Evolutionary conservation across 192 early-diverging fungal genomes (phyloP), one percentile per base, ranked within the genome.

Genomic region (Coemansia sp.): DNA sequence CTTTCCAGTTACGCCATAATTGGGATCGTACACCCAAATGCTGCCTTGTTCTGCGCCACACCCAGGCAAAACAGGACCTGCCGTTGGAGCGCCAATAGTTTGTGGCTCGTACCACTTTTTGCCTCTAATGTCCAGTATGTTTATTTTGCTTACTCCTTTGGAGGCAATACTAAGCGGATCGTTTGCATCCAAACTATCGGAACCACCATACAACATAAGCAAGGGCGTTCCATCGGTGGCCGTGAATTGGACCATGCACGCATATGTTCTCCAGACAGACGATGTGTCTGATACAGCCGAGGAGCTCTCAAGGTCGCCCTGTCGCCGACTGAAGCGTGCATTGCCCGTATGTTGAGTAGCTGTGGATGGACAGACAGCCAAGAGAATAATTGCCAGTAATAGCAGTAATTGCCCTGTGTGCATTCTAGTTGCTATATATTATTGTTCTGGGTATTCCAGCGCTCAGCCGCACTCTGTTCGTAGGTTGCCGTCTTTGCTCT

Each of bases 121-220:
- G 46, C 61, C 69, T 16, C 71, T 64, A 26, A 72, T 47, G 65
- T 82, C 71, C 26, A 85, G 78, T 10, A 82, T 68, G 12, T 72
- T 65, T 37, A 85, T 18, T 5, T 61, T 56, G 41, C 48, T 76
- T 11, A 48, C 41, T 4, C 80, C 80, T 19, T 60, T 69, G 13
- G 61, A 65, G 7, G 83, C 72, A 2, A 59, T 56, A 41, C 41
- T 48, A 10, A 84, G 69, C 18, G 78, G 78, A 22, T 80, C 65
- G 41, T 48, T 61, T 32, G 63, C 73, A 9, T 39, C 40, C 19
- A 65, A 26, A 47, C 59, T 69, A 66, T 49, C 66, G 47, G 78
- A 77, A n/a, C 83, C 83, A 52, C 83, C 83, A 54, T 80, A 80
- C 8, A 80, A 57, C 72, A 84, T 77, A 12, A 82, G 62, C 22